These are phyloP conservation scores for Postia placenta DNA, from an alignment of 768 basidiomycete species.

Conservation along the genomic window DNA sequence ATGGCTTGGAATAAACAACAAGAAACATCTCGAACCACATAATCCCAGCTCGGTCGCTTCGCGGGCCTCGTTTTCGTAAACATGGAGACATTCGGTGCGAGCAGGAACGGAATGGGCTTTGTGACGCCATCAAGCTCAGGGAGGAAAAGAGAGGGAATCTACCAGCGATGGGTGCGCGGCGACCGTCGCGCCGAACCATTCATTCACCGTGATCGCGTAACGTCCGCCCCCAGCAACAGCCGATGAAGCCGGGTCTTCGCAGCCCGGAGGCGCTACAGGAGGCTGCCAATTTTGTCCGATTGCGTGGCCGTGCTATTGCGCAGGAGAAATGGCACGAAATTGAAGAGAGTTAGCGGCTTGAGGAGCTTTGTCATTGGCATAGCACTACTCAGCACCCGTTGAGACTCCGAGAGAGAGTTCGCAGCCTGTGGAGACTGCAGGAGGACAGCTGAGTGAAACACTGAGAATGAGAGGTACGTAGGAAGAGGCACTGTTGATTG, in stretches of 20 bases:
- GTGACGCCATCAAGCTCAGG: constrained; percentile 7
- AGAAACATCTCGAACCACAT: too few relatives aligned
- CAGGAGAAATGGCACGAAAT: constrained; percentile 14
- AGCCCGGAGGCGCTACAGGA: constrained; percentile 7
- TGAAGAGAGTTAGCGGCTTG: constrained; percentile 11
- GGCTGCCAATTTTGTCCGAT: constrained; percentile 4
- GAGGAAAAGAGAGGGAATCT: constrained; percentile 12
- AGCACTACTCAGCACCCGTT: too few relatives aligned
- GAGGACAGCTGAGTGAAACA: too few relatives aligned
- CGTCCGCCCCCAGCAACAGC: constrained; percentile 20
- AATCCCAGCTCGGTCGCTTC: too few relatives aligned
- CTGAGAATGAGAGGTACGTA: too few relatives aligned
- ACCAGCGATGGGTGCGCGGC: constrained; percentile 16
- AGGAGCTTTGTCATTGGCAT: too few relatives aligned
- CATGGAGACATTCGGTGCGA: too few relatives aligned
- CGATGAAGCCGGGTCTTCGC: constrained; percentile 13
- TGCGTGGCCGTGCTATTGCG: constrained; percentile 14
- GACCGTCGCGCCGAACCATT: constrained; percentile 14
- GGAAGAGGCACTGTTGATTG: too few relatives aligned
- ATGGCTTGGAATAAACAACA: too few relatives aligned
- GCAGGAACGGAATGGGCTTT: constrained; percentile 14
- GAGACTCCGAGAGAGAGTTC: too few relatives aligned
- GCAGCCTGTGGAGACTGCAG: too few relatives aligned
- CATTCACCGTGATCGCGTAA: constrained; percentile 16
- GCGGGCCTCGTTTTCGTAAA: too few relatives aligned